Base-by-base conservation (phyloP, 371 early-diverging fungal genomes). In the Dinochytrium kinnereticum region DNA sequence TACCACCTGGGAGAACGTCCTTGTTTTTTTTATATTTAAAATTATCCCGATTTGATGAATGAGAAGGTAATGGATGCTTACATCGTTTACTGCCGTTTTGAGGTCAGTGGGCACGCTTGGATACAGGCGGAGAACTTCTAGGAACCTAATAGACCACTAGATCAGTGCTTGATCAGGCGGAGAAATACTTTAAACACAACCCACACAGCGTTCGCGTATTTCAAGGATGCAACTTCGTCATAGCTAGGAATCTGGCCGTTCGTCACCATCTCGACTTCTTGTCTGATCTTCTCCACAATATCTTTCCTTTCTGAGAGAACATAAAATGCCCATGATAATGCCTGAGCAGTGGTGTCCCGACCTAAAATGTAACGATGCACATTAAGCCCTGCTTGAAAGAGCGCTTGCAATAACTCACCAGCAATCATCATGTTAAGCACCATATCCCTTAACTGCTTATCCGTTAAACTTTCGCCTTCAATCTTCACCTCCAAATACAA, bases 31-130 rank as follows among this genome's bases (percentile, higher is more conserved):
- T 34, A 7, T 31, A 17, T 34, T 61, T 3, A 36, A 61, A 61
- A 13, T 19, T 34, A 34, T 7, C 19, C 7, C 19, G 19, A 34
- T 10, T 15, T 34, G 34, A 15, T 31, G 3, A 37, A 61, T 7
- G 34, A 37, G 24, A 37, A 33, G 17, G 36, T n/a, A n/a, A n/a
- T n/a, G n/a, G n/a, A n/a, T n/a, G n/a, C 61, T 61, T 61, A 61
- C 61, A 68, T 91, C 92, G 26, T 87, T 75, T 1, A 90, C 77
- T 21, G 90, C 90, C 31, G 78, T 76, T 77, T 92, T 93, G 28
- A 81, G 69, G 37, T 90, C 89, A n/a, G 72, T 68, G 15, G 94
- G 93, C 0, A 94, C 92, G 1, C 89, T 85, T 0, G 93, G 92
- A 74, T 92, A 85, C 10, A 90, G 82, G 7, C 93, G 86, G n/a